Conservation (phyloP, 2,329 filamentous ascomycete species). For the Fusarium sp. region DNA sequence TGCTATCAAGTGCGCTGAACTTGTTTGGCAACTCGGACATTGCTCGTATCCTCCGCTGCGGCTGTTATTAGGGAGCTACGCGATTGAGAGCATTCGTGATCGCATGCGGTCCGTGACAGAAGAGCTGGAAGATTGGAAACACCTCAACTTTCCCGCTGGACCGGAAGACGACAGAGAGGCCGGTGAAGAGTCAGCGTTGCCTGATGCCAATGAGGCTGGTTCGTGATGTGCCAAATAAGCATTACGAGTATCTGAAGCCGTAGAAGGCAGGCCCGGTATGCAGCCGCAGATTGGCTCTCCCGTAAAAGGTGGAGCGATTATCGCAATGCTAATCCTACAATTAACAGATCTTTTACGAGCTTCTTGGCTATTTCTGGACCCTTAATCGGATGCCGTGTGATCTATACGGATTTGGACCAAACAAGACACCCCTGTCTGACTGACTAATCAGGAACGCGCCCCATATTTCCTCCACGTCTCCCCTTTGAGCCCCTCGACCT, state of each 20-base stretch:
- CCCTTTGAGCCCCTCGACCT: constrained; percentile 44
- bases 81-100: constrained; percentile 95
- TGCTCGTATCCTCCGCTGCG: constrained; percentile 93
- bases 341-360: constrained; percentile 32
- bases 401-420: constrained; percentile 20
- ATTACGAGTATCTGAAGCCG: constrained; percentile 4
- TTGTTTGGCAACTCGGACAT: constrained; percentile 95
- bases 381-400: constrained; percentile 20
- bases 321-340: constrained; percentile 24
- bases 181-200: constrained; percentile 33
- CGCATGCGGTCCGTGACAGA: constrained; percentile 91
- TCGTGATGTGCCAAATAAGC: constrained; percentile 19
- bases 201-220: constrained; percentile 30
- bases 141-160: constrained; percentile 76
- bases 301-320: constrained; percentile 12
- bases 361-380: constrained; percentile 22
- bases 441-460: constrained; percentile 38
- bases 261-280: neutral
- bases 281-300: neutral
- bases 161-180: constrained; percentile 48
- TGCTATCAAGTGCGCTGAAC: constrained; percentile 91
- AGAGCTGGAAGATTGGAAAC: constrained; percentile 94
- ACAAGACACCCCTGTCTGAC: constrained; percentile 15
- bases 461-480: constrained; percentile 41
- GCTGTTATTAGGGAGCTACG: constrained; percentile 90